Evolutionary conservation across 2,329 filamentous ascomycete genomes (phyloP).

Genomic region (Lomentospora prolificans): DNA sequence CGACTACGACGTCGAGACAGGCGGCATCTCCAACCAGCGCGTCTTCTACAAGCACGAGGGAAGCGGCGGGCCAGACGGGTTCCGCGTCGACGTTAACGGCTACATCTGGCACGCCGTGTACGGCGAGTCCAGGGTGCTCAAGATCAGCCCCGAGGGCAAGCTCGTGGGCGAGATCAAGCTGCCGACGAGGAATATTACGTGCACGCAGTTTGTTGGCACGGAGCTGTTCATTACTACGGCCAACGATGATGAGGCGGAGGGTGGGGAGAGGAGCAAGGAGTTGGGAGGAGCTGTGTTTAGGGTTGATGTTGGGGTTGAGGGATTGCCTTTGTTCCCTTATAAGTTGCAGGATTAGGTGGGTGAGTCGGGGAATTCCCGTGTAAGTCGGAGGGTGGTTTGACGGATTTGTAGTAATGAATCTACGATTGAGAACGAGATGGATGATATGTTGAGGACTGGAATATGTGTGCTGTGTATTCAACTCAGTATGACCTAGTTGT

Average conservation of each 20-base stretch:
- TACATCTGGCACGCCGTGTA: constrained; percentile 85
- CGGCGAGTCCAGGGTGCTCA: constrained; percentile 64
- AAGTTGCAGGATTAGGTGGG: constrained; percentile 28
- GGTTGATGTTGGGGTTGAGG: constrained; percentile 65
- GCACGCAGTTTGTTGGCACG: constrained; percentile 67
- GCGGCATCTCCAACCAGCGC: constrained; percentile 56
- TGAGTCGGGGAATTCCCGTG: neutral
- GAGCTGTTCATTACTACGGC: constrained; percentile 74
- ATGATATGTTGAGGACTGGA: no score
- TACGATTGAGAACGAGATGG: no score
- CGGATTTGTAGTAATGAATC: neutral
- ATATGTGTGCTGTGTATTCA: no score
- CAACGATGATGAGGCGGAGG: constrained; percentile 52
- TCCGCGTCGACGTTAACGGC: constrained; percentile 74
- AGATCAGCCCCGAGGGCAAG: constrained; percentile 59
- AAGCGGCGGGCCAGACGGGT: constrained; percentile 64
- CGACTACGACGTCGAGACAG: constrained; percentile 59
- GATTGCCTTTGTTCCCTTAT: constrained; percentile 55
- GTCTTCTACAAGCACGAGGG: constrained; percentile 63
- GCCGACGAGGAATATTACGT: constrained; percentile 73
- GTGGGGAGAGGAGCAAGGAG: constrained; percentile 47
- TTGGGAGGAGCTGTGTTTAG: constrained; percentile 65
- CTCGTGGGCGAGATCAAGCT: constrained; percentile 65
- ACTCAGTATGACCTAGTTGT: no score
- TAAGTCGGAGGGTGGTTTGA: neutral